Evolutionary conservation across 2,329 filamentous ascomycete genomes (phyloP), one percentile per base, ranked within the genome.

Genomic region (Cladosporium colombiae): DNA sequence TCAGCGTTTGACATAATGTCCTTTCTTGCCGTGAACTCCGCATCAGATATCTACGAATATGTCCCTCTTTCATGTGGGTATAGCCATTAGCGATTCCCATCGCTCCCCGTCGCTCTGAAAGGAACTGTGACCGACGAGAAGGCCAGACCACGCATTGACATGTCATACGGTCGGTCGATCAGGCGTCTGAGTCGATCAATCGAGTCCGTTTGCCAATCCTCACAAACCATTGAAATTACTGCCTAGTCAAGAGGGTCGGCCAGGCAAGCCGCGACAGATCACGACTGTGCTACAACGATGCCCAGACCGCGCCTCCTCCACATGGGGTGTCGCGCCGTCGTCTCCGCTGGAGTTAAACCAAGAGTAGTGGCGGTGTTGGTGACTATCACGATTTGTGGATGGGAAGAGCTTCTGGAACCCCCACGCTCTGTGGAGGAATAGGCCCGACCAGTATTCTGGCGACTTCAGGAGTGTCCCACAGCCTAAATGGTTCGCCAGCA

Each of bases 301-400:
- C 61, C 61, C 52, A 63, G 61, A 63, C 61, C 61, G 50, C 61
- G 25, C 50, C 49, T 56, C 50, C 61, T 63, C 61, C 61, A 63
- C 61, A 63, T 63, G 61, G 61, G 37, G 61, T 31, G 27, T 55
- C 61, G 61, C 49, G 50, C 61, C 61, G 61, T 55, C 52, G 52
- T 63, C 35, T 56, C 37, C 61, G 50, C 61, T 52, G 50, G 50
- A n/a, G 61, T 55, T 21, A 21, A 57, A 55, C 27, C 52, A 27
- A 44, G 25, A 37, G 60, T 53, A 37, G 60, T 53, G 49, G 60
- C 46, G 49, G 31, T 56, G 33, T 56, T 56, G 40, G 25, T 56
- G 50, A 53, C 18, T 27, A 53, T 62, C 21, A 27, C 21, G 27
- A 29, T 46, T 27, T 62, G 44, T 62, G 35, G 56, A 23, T 31